Evolutionary conservation across 176 grass and related monocot genomes (phyloP), one percentile per base, ranked within the genome.

Genomic region (Rhynchospora breviuscula): DNA sequence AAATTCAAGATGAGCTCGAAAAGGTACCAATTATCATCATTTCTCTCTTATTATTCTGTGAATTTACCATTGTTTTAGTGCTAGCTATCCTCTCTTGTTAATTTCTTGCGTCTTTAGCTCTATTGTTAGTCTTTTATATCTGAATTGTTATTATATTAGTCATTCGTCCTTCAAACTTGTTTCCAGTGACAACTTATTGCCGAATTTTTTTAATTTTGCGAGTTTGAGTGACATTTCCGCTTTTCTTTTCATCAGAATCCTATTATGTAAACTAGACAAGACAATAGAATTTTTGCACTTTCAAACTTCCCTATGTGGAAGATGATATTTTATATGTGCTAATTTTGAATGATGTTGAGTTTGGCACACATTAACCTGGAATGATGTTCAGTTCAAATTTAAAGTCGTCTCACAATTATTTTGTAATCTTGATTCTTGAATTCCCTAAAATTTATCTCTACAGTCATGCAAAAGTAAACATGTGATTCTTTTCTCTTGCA

Each of bases 1-100:
- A 52, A 8, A 67, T 82, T 48, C 79, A 82, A 21, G 15, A 66
- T 67, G 79, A 82, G 21, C 79, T 82, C 79, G 19, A 48, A 52
- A 15, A 21, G n/a, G 79, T 82, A 82, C 12, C 43, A 82, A 82
- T 82, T 82, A 6, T 82, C 33, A 45, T 81, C 4, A 52, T 19
- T 51, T 11, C 26, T 29, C n/a, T 47, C 23, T 1, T 51, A 9
- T 10, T 66, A 19, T 64, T 52, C 51, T 58, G 18, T 53, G 6
- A 54, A 54, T 63, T 82, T 67, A 6, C 49, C 22, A 73, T 18
- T 35, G 17, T 54, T n/a, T 46, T 60, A 60, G 31, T 62, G 61
- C 6, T 33, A n/a, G n/a, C n/a, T n/a, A n/a, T n/a, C n/a, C n/a
- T 49, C 21, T 10, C 33, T 49, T 26, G 14, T 10, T 61, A 29